Conservation (phyloP, 202 grass and related monocot genomes). For the Saccharum hybrid region DNA sequence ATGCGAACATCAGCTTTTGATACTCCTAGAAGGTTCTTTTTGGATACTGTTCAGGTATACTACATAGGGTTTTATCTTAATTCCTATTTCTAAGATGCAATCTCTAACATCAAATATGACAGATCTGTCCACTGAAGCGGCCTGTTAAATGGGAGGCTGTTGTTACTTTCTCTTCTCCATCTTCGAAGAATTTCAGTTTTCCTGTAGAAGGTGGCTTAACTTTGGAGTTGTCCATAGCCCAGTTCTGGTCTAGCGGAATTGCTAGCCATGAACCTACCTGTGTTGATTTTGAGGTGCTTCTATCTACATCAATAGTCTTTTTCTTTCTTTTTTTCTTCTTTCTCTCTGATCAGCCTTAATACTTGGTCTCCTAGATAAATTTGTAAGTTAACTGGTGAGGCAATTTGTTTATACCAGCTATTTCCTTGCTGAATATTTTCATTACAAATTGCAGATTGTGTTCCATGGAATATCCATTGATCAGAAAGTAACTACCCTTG, state of each 20-base stretch:
- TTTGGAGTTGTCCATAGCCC: conserved; percentile 89
- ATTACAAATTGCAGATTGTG: conserved; percentile 65
- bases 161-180: conserved; percentile 88
- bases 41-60: conserved; percentile 94
- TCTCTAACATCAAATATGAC: conserved; percentile 45
- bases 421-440: conserved; percentile 43
- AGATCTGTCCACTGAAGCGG: conserved; percentile 93
- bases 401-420: conserved; percentile 25
- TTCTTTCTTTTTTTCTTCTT: neutral
- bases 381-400: conserved; percentile 6
- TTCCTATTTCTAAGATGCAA: conserved; percentile 36
- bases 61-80: conserved; percentile 23
- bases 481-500: conserved; percentile 68
- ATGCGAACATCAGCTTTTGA: conserved; percentile 89
- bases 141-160: conserved; percentile 86
- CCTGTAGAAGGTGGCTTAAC: conserved; percentile 81
- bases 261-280: conserved; percentile 79
- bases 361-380: conserved; percentile 28
- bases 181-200: conserved; percentile 89
- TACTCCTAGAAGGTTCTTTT: conserved; percentile 89
- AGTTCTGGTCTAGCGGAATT: conserved; percentile 99
- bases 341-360: conserved; percentile 13
- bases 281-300: conserved; percentile 91
- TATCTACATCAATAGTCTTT: conserved; percentile 17
- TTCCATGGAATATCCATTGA: conserved; percentile 89